These are phyloP conservation scores for Ogataea nitratoaversa DNA, from an alignment of 805 yeast genomes.

Conservation along the genomic window DNA sequence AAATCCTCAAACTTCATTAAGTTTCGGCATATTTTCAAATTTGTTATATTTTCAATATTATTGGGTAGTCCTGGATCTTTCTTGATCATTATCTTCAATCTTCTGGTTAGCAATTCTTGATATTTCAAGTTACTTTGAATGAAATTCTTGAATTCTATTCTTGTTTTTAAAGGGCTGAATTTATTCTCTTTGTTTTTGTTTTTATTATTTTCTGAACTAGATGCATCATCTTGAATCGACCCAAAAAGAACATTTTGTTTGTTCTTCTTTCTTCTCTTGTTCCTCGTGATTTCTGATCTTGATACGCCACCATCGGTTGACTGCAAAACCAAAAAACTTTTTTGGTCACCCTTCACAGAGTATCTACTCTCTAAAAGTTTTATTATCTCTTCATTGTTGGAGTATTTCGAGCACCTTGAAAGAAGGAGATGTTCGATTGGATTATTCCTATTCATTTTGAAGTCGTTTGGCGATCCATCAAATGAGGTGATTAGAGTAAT, in stretches of 20 bases:
- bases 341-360: constrained; percentile 42
- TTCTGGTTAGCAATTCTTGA: constrained; percentile 37
- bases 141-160: constrained; percentile 41
- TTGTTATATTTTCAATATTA: constrained; percentile 18
- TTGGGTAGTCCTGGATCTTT: constrained; percentile 21
- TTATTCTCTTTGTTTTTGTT: constrained; percentile 16
- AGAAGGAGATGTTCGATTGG: constrained; percentile 44
- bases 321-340: constrained; percentile 39
- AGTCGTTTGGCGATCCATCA: no score
- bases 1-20: constrained; percentile 44
- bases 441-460: constrained; percentile 42
- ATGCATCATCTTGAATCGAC: constrained; percentile 1
- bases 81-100: constrained; percentile 27
- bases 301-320: constrained; percentile 32
- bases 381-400: constrained; percentile 32
- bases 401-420: constrained; percentile 37
- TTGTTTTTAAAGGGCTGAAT: constrained; percentile 22
- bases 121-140: constrained; percentile 33
- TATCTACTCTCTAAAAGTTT: constrained; percentile 43
- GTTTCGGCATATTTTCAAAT: constrained; percentile 19
- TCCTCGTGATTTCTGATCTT: constrained; percentile 12
- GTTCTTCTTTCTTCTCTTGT: constrained; percentile 4
- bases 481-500: no score
- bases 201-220: no score
- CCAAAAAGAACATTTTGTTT: constrained; percentile 19